A percentile compares a stretch with the other conserved stretches of the same genome.
Conservation (phyloP, 2,329 filamentous ascomycete genomes). For the Eutypella sp. region DNA sequence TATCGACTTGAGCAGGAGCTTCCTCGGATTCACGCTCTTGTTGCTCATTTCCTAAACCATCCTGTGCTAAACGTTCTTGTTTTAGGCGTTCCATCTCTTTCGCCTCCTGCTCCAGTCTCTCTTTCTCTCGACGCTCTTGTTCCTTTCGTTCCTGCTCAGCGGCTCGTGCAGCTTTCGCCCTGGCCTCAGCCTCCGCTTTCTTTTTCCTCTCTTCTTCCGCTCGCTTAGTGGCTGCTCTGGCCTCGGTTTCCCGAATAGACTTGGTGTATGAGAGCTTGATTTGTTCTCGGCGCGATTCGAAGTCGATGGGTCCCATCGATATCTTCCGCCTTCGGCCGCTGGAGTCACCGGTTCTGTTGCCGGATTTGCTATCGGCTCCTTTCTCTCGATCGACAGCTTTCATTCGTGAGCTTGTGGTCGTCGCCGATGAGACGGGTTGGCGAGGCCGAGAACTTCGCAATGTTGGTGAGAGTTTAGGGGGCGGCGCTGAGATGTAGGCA, state of each 20-base stretch:
- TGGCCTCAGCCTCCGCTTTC: constrained; percentile 43
- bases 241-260: constrained; percentile 71
- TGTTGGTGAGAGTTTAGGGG: constrained; percentile 70
- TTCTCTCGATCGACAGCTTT: constrained; percentile 51
- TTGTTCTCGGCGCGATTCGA: constrained; percentile 73
- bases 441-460: constrained; percentile 78
- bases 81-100: constrained; percentile 9
- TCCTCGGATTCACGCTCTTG: constrained; percentile 2
- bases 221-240: constrained; percentile 42
- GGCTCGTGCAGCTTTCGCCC: constrained; percentile 35
- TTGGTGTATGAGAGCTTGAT: constrained; percentile 84
- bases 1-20: constrained; percentile 5
- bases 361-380: constrained; percentile 27
- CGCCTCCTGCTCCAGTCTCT: constrained; percentile 8
- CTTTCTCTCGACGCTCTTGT: constrained; percentile 3
- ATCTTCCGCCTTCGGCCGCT: constrained; percentile 45
- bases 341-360: constrained; percentile 33
- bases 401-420: constrained; percentile 64
- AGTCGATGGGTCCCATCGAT: constrained; percentile 72
- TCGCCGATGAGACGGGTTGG: constrained; percentile 70
- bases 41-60: constrained; percentile 1
- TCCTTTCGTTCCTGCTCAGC: constrained; percentile 21
- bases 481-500: constrained; percentile 67
- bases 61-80: constrained; percentile 6
- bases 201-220: constrained; percentile 50